phyloP scores from a whole-genome alignment of 2,329 filamentous ascomycete species.

The Tolypocladium inflatum region DNA sequence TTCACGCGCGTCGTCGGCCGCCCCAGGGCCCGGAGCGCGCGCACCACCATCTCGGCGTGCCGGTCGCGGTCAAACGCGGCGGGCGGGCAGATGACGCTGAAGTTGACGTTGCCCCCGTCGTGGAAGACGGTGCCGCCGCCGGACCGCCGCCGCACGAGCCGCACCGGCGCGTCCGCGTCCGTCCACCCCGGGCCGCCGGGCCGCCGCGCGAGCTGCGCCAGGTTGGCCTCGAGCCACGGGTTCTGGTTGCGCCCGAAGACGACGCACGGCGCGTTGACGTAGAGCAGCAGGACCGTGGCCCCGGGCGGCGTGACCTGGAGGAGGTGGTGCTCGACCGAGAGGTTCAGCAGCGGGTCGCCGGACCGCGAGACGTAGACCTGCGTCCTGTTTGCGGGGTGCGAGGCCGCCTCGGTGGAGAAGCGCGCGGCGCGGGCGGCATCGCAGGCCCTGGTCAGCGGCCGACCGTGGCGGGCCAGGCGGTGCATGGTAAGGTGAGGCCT shows the following conservation, averaged over 20 bases:
- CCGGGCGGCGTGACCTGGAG: constrained; percentile 63
- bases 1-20: constrained; percentile 63
- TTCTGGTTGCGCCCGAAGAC: constrained; percentile 97
- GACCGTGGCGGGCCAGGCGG: constrained; percentile 1
- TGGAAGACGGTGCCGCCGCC: constrained; percentile 94
- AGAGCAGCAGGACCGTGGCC: constrained; percentile 75
- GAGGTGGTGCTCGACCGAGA: constrained; percentile 87
- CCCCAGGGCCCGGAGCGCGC: constrained; percentile 59
- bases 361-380: constrained; percentile 66
- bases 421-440: background rate
- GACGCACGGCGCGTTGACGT: constrained; percentile 77
- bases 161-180: constrained; percentile 20
- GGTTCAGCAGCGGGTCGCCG: constrained; percentile 74
- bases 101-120: constrained; percentile 88
- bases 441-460: background rate
- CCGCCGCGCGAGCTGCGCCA: constrained; percentile 26
- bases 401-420: constrained; percentile 28
- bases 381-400: constrained; percentile 33
- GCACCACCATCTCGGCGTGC: constrained; percentile 87
- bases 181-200: constrained; percentile 14
- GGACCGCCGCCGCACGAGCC: constrained; percentile 72
- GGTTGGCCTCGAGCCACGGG: constrained; percentile 86
- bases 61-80: constrained; percentile 70
- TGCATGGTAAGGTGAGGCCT: background rate
- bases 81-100: constrained; percentile 79